phyloP scores from a whole-genome alignment of 805 yeast species.

The Candida sithepensis region DNA sequence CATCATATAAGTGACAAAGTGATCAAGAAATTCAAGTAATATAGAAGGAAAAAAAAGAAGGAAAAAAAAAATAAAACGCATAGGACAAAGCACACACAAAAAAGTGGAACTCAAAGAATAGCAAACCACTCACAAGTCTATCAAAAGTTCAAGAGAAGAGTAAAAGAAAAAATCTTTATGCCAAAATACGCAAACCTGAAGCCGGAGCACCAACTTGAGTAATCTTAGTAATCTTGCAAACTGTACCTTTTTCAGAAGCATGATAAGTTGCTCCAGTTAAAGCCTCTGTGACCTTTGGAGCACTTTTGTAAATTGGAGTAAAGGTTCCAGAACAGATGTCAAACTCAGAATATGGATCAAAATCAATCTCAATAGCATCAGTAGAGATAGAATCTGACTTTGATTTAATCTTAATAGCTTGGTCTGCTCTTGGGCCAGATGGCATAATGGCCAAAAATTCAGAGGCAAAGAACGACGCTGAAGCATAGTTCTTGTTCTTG shows the following conservation, averaged over 20 bases:
- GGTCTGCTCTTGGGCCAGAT: constrained; percentile 80
- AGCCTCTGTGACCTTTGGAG: constrained; percentile 68
- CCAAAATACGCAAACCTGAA: constrained; percentile 69
- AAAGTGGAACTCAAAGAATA: neutral
- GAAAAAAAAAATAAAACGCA: neutral
- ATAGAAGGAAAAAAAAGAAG: neutral
- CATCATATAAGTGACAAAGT: neutral
- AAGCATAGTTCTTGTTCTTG: constrained; percentile 80
- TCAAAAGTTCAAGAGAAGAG: constrained; percentile 4
- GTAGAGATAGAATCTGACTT: constrained; percentile 76
- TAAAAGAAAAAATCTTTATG: constrained; percentile 7
- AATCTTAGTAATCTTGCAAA: constrained; percentile 72
- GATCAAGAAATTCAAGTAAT: neutral
- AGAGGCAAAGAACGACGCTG: constrained; percentile 86
- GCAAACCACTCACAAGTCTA: neutral
- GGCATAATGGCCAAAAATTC: constrained; percentile 71
- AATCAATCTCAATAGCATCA: constrained; percentile 87
- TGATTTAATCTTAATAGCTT: constrained; percentile 77
- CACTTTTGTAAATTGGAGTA: constrained; percentile 84
- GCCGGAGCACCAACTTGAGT: constrained; percentile 88
- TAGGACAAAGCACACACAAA: neutral
- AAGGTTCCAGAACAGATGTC: constrained; percentile 83
- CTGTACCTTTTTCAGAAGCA: constrained; percentile 67
- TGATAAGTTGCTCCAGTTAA: constrained; percentile 88
- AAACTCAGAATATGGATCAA: constrained; percentile 88